These are phyloP conservation scores for Geotrichum cucujoidarum DNA, from an alignment of 1,139 yeast species.

Conservation along the genomic window DNA sequence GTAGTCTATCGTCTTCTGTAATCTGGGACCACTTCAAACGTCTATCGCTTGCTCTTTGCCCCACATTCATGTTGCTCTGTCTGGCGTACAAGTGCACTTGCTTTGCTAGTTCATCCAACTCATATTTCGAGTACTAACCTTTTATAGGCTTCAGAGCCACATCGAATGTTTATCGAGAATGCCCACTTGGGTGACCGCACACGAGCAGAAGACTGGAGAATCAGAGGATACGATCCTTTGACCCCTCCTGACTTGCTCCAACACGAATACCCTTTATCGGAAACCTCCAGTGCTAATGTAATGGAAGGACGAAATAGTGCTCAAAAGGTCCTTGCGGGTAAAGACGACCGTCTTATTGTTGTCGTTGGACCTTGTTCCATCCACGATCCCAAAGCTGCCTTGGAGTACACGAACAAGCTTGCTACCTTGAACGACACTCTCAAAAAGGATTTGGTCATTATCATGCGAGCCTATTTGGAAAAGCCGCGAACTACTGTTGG, in stretches of 20 bases:
- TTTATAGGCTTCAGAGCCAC: constrained; percentile 2
- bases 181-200: constrained; percentile 32
- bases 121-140: neutral
- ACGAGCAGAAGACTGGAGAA: constrained; percentile 83
- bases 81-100: too few species aligned
- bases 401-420: constrained; percentile 75
- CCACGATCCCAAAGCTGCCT: constrained; percentile 89
- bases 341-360: constrained; percentile 76
- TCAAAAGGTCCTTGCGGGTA: constrained; percentile 62
- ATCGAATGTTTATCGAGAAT: constrained; percentile 11
- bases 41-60: too few species aligned
- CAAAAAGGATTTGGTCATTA: constrained; percentile 70
- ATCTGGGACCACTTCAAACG: too few species aligned
- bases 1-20: too few species aligned
- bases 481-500: constrained; percentile 99
- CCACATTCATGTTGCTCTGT: too few species aligned
- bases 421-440: constrained; percentile 56
- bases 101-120: too few species aligned
- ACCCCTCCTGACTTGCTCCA: constrained; percentile 93
- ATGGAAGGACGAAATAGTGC: constrained; percentile 73
- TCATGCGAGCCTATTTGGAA: constrained; percentile 97
- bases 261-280: constrained; percentile 74
- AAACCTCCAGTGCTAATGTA: constrained; percentile 56
- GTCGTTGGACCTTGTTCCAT: constrained; percentile 96
- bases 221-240: constrained; percentile 83